Base-by-base conservation (phyloP, 257 asterid genomes). In the Scutellaria galericulata region DNA sequence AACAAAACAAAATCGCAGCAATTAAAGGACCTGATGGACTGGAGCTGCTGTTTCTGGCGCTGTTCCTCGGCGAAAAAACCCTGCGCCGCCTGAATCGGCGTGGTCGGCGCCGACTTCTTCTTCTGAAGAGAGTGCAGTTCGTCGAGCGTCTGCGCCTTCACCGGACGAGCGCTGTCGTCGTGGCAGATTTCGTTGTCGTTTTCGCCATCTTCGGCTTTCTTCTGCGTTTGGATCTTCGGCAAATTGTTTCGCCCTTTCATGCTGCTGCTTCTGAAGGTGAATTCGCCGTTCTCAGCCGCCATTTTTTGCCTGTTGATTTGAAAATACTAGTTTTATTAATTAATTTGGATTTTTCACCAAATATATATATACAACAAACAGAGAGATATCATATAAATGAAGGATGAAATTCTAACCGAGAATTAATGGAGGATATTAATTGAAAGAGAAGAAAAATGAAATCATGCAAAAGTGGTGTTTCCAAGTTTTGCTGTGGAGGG, bases 71-170 rank as follows among this genome's bases (percentile, higher is more conserved):
- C 70, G 66, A 87, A 85, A 31, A 85, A 78, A 13, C 80, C 77
- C 77, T 75, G 85, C 64, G 85, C 76, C 58, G 80, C 85, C 63
- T 66, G 83, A 70, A 83, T 69, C 0, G 98, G 98, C 6, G 98
- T 90, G 9, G 87, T 83, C 0, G 97, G 96, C 12, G 93, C 94
- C 41, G 98, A 87, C 70, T 76, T 93, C 83, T 93, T 93, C 83
- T 70, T 93, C 89, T 93, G 98, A 18, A 93, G 95, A 4, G 96
- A 90, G 83, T 90, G 98, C 77, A 93, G 74, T 44, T 93, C 95
- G 40, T 93, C 95, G 24, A 93, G 69, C 40, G 93, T 93, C 77
- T 86, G 89, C 12, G 97, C 98, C 79, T 84, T 90, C 78, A 93
- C 90, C 18, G 98, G 90, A 42, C 71, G 75, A 0, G 86, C 80